Conservation (phyloP, 768 basidiomycete genomes). For the Mycena leptocephala region DNA sequence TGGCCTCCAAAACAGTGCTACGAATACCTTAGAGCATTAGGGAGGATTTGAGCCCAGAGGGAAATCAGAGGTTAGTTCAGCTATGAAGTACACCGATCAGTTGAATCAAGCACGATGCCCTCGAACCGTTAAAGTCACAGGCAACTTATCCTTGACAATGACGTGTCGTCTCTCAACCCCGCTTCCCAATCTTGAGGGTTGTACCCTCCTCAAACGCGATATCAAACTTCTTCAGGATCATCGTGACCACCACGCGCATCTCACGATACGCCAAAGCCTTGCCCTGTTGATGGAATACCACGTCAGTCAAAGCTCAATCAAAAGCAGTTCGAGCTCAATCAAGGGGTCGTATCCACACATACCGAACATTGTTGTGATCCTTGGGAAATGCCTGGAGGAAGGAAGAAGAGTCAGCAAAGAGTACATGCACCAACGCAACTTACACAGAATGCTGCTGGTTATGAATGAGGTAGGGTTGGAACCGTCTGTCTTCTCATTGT, state of each 20-base stretch:
- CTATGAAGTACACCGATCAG: slow-evolving; percentile 12
- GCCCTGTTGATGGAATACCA: slow-evolving; percentile 10
- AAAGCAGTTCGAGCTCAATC: slow-evolving; percentile 10
- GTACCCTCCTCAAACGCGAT: too few relatives aligned
- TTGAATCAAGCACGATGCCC: slow-evolving; percentile 10
- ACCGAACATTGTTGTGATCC: slow-evolving; percentile 11
- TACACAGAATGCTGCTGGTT: slow-evolving; percentile 11
- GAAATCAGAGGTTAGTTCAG: neutral
- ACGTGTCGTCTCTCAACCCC: too few relatives aligned
- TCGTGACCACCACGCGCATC: too few relatives aligned
- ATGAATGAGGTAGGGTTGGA: slow-evolving; percentile 12
- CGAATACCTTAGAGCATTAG: neutral
- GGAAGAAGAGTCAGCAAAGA: slow-evolving; percentile 11
- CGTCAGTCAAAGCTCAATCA: slow-evolving; percentile 8
- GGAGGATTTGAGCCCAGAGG: too few relatives aligned
- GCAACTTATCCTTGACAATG: too few relatives aligned
- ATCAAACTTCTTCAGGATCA: too few relatives aligned
- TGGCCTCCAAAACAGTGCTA: neutral
- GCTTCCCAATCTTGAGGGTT: too few relatives aligned
- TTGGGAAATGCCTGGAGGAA: slow-evolving; percentile 12
- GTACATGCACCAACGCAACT: slow-evolving; percentile 5
- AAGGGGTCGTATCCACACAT: slow-evolving; percentile 11
- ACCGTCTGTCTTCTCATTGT: too few relatives aligned
- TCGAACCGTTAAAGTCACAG: too few relatives aligned
- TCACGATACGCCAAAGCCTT: too few relatives aligned